A percentile compares a stretch with the other conserved stretches of the same genome.
These are phyloP conservation scores for Fragaria vesca DNA, from an alignment of 306 rosid genomes.

Conservation along the genomic window DNA sequence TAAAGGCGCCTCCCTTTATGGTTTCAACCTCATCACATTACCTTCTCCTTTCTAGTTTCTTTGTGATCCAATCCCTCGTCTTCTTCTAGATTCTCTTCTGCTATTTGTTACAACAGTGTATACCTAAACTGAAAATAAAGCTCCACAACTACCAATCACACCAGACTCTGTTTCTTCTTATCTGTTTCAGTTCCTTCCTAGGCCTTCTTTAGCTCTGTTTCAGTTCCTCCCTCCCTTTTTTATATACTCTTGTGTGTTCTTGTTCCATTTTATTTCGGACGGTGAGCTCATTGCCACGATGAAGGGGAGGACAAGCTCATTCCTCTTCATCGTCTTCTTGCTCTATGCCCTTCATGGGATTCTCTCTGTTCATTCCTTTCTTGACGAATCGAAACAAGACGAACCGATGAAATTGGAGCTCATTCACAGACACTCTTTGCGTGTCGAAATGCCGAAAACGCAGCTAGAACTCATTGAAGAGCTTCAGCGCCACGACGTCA, in stretches of 20 bases:
- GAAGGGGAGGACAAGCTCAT: constrained; percentile 11
- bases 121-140: background rate
- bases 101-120: background rate
- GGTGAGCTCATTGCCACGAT: background rate
- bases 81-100: constrained; percentile 24
- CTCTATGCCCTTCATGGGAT: constrained; percentile 23
- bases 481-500: constrained; percentile 35
- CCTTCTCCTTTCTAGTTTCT: constrained; percentile 4
- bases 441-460: background rate
- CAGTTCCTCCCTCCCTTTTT: background rate
- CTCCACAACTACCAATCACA: background rate
- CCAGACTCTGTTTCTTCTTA: background rate
- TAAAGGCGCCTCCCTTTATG: constrained; percentile 32
- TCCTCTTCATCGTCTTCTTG: constrained; percentile 28
- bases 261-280: background rate
- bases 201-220: background rate
- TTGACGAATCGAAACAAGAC: background rate
- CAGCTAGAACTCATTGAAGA: constrained; percentile 26
- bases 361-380: background rate
- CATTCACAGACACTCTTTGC: constrained; percentile 43
- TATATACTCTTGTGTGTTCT: background rate
- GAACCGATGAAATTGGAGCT: constrained; percentile 39
- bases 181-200: background rate
- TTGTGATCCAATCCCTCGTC: background rate
- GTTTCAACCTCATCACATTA: background rate